Percentiles rank a stretch among this genome's conserved stretches.
These are phyloP conservation scores for Malus fusca DNA, from an alignment of 306 rosid genomes.

Conservation along the genomic window DNA sequence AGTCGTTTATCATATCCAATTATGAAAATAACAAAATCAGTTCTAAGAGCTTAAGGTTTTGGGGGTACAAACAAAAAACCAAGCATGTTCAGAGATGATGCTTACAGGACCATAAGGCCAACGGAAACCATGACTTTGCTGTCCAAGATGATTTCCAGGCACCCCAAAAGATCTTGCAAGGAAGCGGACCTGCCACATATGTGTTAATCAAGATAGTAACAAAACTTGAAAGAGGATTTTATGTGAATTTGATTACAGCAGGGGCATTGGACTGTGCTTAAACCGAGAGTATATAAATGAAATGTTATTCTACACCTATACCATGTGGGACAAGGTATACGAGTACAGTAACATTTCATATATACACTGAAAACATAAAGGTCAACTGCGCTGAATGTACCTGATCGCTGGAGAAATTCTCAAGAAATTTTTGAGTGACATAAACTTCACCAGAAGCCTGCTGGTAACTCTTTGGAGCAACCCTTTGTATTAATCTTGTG, in stretches of 20 bases:
- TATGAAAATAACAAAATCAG: not conserved
- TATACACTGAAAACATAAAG: not conserved
- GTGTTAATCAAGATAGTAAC: not conserved
- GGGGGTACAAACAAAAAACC: not conserved
- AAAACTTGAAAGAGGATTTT: constrained; percentile 3
- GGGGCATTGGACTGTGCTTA: not conserved
- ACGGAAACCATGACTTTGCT: constrained; percentile 89
- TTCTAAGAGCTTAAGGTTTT: not conserved
- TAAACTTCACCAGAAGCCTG: constrained; percentile 84
- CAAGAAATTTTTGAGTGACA: constrained; percentile 78
- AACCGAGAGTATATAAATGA: not conserved
- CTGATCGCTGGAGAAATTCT: constrained; percentile 94
- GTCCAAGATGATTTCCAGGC: constrained; percentile 95
- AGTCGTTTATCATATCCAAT: not conserved
- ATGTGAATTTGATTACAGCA: not conserved
- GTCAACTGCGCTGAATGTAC: constrained; percentile 21
- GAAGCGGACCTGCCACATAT: constrained; percentile 75
- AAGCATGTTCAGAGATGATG: not conserved
- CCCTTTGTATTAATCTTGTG: constrained; percentile 85
- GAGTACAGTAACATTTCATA: no score
- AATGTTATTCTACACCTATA: not conserved
- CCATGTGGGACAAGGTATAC: not conserved
- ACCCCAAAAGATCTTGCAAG: constrained; percentile 85
- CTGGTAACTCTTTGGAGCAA: constrained; percentile 93
- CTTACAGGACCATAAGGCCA: constrained; percentile 99